A percentile compares a stretch with the other conserved stretches of the same genome.
These are phyloP conservation scores for Alternaria tenuissima DNA, from an alignment of 2,329 filamentous ascomycete species.

Conservation along the genomic window DNA sequence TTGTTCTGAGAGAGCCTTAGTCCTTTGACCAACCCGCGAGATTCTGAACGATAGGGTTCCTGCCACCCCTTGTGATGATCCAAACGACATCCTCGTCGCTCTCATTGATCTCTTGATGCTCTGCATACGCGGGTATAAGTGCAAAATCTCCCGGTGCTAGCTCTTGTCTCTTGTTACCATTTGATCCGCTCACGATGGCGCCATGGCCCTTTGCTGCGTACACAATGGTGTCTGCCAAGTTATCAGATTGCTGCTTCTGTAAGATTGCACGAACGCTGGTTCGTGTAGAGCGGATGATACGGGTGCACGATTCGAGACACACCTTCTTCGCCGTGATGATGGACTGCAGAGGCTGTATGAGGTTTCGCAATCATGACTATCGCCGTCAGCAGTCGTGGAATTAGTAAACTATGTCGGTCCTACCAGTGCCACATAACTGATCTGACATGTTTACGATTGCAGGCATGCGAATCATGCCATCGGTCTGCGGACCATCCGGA, in stretches of 20 bases:
- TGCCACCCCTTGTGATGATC: constrained; percentile 70
- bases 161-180: constrained; percentile 64
- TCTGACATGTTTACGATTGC: constrained; percentile 72
- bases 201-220: constrained; percentile 70
- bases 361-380: constrained; percentile 70
- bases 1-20: constrained; percentile 4
- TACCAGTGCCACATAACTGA: constrained; percentile 72
- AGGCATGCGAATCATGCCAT: constrained; percentile 59
- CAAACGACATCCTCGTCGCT: constrained; percentile 69
- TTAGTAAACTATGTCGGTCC: constrained; percentile 36
- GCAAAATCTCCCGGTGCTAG: constrained; percentile 73
- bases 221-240: constrained; percentile 68
- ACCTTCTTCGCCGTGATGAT: constrained; percentile 76
- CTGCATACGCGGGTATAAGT: constrained; percentile 72
- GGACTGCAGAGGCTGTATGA: constrained; percentile 67
- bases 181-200: constrained; percentile 63
- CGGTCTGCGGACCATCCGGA: constrained; percentile 57
- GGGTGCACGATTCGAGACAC: constrained; percentile 26
- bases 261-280: background rate
- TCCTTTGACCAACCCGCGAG: constrained; percentile 64
- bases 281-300: background rate
- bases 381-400: constrained; percentile 3
- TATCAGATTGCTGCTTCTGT: constrained; percentile 14
- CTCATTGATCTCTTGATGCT: constrained; percentile 75
- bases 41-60: constrained; percentile 68